phyloP scores from a whole-genome alignment of 306 rosid genomes.

The Sesbania bispinosa region DNA sequence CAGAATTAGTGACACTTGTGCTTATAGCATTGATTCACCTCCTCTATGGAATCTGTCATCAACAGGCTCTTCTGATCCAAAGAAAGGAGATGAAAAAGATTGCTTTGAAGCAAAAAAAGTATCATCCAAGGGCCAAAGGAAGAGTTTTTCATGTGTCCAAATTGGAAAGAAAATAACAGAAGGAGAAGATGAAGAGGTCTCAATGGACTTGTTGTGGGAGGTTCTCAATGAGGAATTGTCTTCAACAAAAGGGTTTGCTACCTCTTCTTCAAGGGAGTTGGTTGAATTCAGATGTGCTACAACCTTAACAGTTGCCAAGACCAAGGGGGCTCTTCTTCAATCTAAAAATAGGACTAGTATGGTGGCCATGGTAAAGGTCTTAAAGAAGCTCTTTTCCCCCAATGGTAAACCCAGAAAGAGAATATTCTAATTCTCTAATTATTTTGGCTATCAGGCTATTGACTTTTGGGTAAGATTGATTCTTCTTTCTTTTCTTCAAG shows the following conservation, averaged over 20 bases:
- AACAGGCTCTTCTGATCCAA: conserved; percentile 16
- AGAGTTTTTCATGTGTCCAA: conserved; percentile 30
- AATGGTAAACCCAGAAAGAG: conserved; percentile 30
- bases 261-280: conserved; percentile 16
- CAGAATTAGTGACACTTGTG: conserved; percentile 13
- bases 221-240: conserved; percentile 49
- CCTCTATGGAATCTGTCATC: conserved; percentile 42
- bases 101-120: not conserved
- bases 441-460: not conserved
- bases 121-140: conserved; percentile 11
- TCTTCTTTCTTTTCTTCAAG: not conserved
- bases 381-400: conserved; percentile 45
- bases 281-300: conserved; percentile 25
- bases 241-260: not conserved
- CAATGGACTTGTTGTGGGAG: conserved; percentile 65
- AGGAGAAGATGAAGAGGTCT: conserved; percentile 31
- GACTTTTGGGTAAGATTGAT: not conserved
- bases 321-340: conserved; percentile 22
- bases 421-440: conserved; percentile 8
- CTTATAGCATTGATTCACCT: conserved; percentile 40
- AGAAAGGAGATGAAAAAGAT: not conserved
- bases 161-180: not conserved
- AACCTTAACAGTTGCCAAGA: conserved; percentile 20
- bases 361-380: conserved; percentile 42
- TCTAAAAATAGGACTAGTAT: conserved; percentile 33